Conservation (phyloP, 1,284 basidiomycete genomes). For the Tausonia pullulans region DNA sequence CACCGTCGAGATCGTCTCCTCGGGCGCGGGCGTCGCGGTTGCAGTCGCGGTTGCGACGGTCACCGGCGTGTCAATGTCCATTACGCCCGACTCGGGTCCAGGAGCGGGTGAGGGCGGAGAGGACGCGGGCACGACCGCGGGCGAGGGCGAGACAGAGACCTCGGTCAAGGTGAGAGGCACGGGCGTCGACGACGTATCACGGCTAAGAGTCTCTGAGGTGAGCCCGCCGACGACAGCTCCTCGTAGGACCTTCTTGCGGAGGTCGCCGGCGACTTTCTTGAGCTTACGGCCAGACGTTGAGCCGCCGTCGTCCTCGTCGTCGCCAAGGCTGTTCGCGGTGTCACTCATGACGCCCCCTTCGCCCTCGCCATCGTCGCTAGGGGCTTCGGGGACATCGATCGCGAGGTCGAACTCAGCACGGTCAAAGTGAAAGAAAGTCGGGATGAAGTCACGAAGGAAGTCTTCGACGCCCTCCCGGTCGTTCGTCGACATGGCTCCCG, state of each 20-base stretch:
- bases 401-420: constrained; percentile 66
- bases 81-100: constrained; percentile 10
- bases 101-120: too few species aligned
- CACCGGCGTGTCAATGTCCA: constrained; percentile 19
- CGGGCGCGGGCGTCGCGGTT: neutral
- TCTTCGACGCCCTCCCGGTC: constrained; percentile 76
- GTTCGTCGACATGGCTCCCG: constrained; percentile 54
- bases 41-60: constrained; percentile 20
- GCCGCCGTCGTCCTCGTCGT: constrained; percentile 33
- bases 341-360: constrained; percentile 43
- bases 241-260: constrained; percentile 65
- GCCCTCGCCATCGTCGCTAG: constrained; percentile 40
- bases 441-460: constrained; percentile 75
- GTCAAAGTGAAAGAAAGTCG: constrained; percentile 65
- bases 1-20: too few species aligned
- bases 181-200: neutral
- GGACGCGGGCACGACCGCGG: neutral
- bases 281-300: constrained; percentile 30
- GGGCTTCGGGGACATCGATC: constrained; percentile 45
- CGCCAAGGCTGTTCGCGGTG: constrained; percentile 31
- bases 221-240: constrained; percentile 30
- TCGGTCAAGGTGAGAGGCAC: neutral
- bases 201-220: neutral
- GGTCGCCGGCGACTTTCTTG: constrained; percentile 45
- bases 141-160: neutral